These are phyloP conservation scores for Cucumis variabilis DNA, from an alignment of 331 rosid genomes.

Conservation along the genomic window DNA sequence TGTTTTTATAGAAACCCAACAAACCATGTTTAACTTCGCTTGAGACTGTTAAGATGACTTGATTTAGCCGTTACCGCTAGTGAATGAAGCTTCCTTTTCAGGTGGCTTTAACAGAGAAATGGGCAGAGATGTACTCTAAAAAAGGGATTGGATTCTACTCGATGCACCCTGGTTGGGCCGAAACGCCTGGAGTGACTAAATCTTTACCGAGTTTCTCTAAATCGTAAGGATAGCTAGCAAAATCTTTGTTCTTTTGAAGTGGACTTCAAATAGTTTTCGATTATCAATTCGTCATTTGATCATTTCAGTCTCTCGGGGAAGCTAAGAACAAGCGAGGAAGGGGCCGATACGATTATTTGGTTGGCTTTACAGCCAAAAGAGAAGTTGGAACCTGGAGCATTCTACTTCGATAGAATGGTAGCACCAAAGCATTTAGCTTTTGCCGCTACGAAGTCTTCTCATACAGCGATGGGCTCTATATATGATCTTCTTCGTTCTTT, in stretches of 20 bases:
- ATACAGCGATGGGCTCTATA: slow-evolving; percentile 56
- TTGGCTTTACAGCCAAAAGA: slow-evolving; percentile 83
- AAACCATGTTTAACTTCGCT: background rate
- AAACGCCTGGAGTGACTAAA: slow-evolving; percentile 84
- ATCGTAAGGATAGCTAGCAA: slow-evolving; percentile 42
- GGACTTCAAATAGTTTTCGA: background rate
- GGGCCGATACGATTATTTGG: slow-evolving; percentile 93
- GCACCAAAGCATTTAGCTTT: slow-evolving; percentile 77
- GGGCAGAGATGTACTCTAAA: slow-evolving; percentile 71
- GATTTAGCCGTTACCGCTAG: background rate
- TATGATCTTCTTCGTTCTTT: slow-evolving; percentile 56
- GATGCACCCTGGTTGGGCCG: slow-evolving; percentile 99
- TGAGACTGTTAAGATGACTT: background rate
- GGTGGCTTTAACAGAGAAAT: slow-evolving; percentile 92
- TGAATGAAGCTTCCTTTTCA: slow-evolving; percentile 36
- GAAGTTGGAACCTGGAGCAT: slow-evolving; percentile 70
- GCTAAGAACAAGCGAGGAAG: slow-evolving; percentile 88
- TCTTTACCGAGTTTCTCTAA: slow-evolving; percentile 68
- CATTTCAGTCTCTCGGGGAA: slow-evolving; percentile 64
- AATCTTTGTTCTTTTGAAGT: background rate
- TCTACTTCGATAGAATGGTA: slow-evolving; percentile 92
- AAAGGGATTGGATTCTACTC: slow-evolving; percentile 91
- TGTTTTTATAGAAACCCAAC: no score
- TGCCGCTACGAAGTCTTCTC: slow-evolving; percentile 72
- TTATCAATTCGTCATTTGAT: background rate